Base-by-base conservation (phyloP, 1,284 basidiomycete genomes). In the Cutaneotrichosporon mucoides region DNA sequence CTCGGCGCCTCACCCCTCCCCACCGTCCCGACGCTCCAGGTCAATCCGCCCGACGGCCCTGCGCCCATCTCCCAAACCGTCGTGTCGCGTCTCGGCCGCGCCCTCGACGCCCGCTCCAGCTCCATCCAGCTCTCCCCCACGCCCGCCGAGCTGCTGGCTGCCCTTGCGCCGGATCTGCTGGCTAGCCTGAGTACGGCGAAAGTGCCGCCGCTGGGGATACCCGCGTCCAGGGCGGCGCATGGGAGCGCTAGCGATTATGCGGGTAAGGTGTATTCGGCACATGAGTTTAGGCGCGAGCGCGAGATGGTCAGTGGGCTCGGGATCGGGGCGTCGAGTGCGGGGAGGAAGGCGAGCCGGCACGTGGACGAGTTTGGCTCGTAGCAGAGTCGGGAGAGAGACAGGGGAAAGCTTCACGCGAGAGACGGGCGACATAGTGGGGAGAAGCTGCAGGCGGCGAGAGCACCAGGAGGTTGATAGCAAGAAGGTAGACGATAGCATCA, bases 251-350 rank as follows among this genome's bases (percentile, higher is more conserved):
- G 55, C 11, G 57, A 62, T 49, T 65, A 62, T 8, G 63, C 60
- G 2, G 63, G 63, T 43, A 65, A 65, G 24, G 63, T 65, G n/a
- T 65, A 65, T 48, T 65, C 63, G n/a, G 58, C 60, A 35, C 60
- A 65, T 58, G 63, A 65, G 59, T 65, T 65, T 43, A 34, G 63
- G 35, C 53, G 58, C 5, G 63, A 65, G 46, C 38, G 63, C 34
- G 63, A 65, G 34, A 58, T 58, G 2, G 58, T 52, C n/a, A 48
- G 41, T 9, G 63, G 63, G 8, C 54, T 65, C 3, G 61, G 63
- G 4, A 50, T 62, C 13, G 61, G 61, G 6, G 46, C 57, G 3
- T 38, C 58, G 3, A 56, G 63, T n/a, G 58, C 57, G 2, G 63
- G 63, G n/a, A 42, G 63, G 0, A 65, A 65, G 51, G 63, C 63